phyloP scores from a whole-genome alignment of 768 basidiomycete genomes.

The Phlebiopsis gigantea region DNA sequence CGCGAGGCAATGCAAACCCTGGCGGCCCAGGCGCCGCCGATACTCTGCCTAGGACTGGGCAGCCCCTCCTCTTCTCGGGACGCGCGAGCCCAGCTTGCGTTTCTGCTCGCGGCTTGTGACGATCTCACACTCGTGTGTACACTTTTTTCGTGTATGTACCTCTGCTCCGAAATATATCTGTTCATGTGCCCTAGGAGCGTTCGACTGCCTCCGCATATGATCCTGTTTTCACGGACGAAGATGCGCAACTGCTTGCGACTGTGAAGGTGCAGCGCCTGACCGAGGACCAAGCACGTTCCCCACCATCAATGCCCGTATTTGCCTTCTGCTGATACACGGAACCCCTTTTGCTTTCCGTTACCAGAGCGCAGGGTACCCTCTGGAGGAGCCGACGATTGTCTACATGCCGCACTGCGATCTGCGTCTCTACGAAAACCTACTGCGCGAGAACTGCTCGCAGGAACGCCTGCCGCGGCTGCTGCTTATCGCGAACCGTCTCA shows the following conservation, averaged over 20 bases:
- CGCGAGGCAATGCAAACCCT: slow-evolving; percentile 18
- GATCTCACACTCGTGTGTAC: slow-evolving; percentile 56
- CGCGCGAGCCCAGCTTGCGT: slow-evolving; percentile 64
- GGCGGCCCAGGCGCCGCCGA: slow-evolving; percentile 20
- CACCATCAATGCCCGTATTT: slow-evolving; percentile 7
- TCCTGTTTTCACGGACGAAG: slow-evolving; percentile 67
- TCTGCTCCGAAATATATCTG: slow-evolving; percentile 14
- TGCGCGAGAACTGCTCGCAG: slow-evolving; percentile 55
- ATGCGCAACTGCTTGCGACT: slow-evolving; percentile 41
- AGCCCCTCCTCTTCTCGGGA: slow-evolving; percentile 60
- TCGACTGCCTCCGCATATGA: slow-evolving; percentile 54
- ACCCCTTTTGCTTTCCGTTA: background rate
- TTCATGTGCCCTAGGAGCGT: slow-evolving; percentile 36
- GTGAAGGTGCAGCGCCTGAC: slow-evolving; percentile 31
- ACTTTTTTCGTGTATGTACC: slow-evolving; percentile 14
- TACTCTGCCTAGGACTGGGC: slow-evolving; percentile 72
- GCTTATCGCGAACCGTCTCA: slow-evolving; percentile 61
- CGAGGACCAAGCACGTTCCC: slow-evolving; percentile 47
- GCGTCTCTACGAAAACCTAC: slow-evolving; percentile 60
- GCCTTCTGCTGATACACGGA: slow-evolving; percentile 10
- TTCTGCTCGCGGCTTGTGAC: slow-evolving; percentile 52
- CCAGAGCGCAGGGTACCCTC: slow-evolving; percentile 30
- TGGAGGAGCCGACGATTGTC: slow-evolving; percentile 48
- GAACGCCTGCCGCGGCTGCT: slow-evolving; percentile 42
- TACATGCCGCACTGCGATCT: slow-evolving; percentile 82